These are phyloP conservation scores for Zangia roseola DNA, from an alignment of 768 basidiomycete species.

Conservation along the genomic window DNA sequence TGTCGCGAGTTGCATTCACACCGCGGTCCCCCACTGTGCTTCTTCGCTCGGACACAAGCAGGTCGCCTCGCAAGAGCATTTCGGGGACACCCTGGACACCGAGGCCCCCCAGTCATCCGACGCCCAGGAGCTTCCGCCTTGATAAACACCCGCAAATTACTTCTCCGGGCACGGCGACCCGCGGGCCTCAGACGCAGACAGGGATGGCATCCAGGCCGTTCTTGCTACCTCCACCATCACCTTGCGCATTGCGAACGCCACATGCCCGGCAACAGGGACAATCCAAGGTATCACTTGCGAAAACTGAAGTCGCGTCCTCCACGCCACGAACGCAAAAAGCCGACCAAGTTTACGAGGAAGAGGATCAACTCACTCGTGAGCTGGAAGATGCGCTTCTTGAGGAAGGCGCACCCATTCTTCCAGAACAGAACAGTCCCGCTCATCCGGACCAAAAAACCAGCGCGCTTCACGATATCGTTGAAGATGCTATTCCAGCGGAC, in stretches of 20 bases:
- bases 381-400: conserved; percentile 41
- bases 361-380: conserved; percentile 30
- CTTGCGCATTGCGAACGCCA: conserved; percentile 15
- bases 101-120: conserved; percentile 11
- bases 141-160: conserved; percentile 2
- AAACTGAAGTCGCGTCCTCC: not conserved
- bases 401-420: conserved; percentile 40
- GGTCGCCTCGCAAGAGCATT: conserved; percentile 13
- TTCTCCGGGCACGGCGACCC: conserved; percentile 11
- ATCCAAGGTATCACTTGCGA: not conserved
- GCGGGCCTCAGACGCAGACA: conserved; percentile 14
- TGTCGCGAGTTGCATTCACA: conserved; percentile 10
- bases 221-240: conserved; percentile 26
- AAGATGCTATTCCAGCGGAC: conserved; percentile 24
- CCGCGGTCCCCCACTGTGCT: conserved; percentile 20
- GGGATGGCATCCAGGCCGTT: conserved; percentile 20
- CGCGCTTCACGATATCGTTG: conserved; percentile 16
- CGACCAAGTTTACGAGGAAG: conserved; percentile 25
- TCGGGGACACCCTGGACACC: conserved; percentile 15
- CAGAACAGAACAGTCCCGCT: conserved; percentile 14
- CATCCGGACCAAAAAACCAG: not conserved
- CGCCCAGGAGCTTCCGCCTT: conserved; percentile 4
- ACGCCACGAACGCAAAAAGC: not conserved
- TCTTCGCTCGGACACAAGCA: not conserved
- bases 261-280: not conserved